A percentile compares a stretch with the other conserved stretches of the same genome.
Evolutionary conservation across 1,139 yeast species (phyloP).

Genomic region (Candida glucosophila): DNA sequence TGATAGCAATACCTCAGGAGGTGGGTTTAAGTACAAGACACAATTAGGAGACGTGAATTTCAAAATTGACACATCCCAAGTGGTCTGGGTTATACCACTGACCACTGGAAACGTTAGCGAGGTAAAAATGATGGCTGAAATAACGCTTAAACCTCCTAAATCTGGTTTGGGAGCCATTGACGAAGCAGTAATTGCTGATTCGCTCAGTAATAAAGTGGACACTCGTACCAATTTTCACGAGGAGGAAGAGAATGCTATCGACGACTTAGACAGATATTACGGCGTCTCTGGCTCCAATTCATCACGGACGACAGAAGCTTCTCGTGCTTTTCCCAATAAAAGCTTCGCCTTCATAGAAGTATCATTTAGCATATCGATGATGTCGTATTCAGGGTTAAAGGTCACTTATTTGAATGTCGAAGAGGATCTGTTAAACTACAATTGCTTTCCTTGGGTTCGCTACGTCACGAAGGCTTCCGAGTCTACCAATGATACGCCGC

Average conservation of each 20-base stretch:
- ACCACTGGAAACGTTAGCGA: slow-evolving; percentile 40
- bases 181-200: background rate
- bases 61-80: slow-evolving; percentile 38
- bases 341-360: slow-evolving; percentile 21
- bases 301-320: slow-evolving; percentile 16
- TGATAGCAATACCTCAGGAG: slow-evolving; percentile 21
- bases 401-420: slow-evolving; percentile 33
- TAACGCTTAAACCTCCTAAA: slow-evolving; percentile 15
- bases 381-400: slow-evolving; percentile 35
- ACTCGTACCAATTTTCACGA: background rate
- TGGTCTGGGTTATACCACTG: slow-evolving; percentile 54
- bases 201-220: slow-evolving; percentile 2
- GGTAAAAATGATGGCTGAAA: slow-evolving; percentile 38
- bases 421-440: slow-evolving; percentile 33
- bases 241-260: slow-evolving; percentile 8
- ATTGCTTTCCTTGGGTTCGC: slow-evolving; percentile 42
- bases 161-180: too few species aligned
- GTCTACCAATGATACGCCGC: background rate
- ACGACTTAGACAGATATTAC: slow-evolving; percentile 31
- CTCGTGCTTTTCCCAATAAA: slow-evolving; percentile 6
- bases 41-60: slow-evolving; percentile 34
- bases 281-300: slow-evolving; percentile 31
- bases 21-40: slow-evolving; percentile 29
- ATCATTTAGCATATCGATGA: slow-evolving; percentile 31
- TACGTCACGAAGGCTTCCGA: slow-evolving; percentile 24